Base-by-base conservation (phyloP, 1,284 basidiomycete species). In the Omphalotus olearius region DNA sequence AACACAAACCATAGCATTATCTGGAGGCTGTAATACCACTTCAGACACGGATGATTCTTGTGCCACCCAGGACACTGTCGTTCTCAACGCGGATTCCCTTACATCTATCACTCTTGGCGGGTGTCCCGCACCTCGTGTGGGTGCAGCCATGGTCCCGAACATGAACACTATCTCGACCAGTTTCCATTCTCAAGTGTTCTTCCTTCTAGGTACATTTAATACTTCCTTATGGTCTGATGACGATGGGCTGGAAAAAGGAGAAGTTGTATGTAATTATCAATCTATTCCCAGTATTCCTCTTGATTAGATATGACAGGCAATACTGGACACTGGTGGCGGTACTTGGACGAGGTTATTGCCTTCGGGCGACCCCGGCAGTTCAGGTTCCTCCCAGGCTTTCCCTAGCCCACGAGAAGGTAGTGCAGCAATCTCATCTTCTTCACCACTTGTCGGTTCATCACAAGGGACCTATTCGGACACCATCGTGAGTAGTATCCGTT, bases 341-440 rank as follows among this genome's bases (percentile, higher is more conserved):
- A 69, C 74, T n/a, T 91, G 88, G 88, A 79, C 78, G 47, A 78
- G 88, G 56, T 65, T 88, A 17, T 62, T 90, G 36, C 89, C 89
- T 36, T 74, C 88, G 37, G 85, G 85, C 20, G 87, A 90, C 62
- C 87, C 87, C 45, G 77, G 75, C 57, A 68, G 69, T 30, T 66
- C 69, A 35, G 73, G 73, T n/a, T 65, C 56, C n/a, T 56, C 23
- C 16, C 57, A 68, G 4, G 60, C 73, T 20, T 85, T 75, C 60
- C 88, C 86, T 4, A 69, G 71, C 33, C 80, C 85, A 45, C 81
- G 88, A 45, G 73, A 84, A 64, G 88, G 88, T 20, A 82, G 87
- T 23, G 77, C 75, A n/a, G 83, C 78, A 1, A 63, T 88, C 38
- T 79, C 85, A 4, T 82, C 69, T 57, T 57, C 62, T 14, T 56